Conservation (phyloP, 495 filamentous ascomycete genomes). For the Arthonia radiata region DNA sequence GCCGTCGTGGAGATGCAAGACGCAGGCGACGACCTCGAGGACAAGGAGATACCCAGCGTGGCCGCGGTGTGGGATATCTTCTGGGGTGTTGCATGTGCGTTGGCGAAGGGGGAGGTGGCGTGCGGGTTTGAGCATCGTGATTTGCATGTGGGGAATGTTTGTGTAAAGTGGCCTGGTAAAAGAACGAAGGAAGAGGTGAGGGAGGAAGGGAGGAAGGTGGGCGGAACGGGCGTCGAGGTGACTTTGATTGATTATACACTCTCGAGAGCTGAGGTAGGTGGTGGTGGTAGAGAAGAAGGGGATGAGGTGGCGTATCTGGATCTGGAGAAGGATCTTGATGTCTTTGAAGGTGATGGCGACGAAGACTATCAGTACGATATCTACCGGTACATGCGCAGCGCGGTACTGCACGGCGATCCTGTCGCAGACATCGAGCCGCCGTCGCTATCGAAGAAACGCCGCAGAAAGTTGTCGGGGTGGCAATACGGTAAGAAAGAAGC, state of each 20-base stretch:
- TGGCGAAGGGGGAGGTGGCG: constrained; percentile 50
- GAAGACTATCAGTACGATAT: constrained; percentile 20
- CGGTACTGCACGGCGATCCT: background rate
- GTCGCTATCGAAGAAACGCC: too few relatives aligned
- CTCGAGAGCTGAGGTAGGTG: too few relatives aligned
- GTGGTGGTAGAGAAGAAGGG: constrained; percentile 2
- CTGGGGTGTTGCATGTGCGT: constrained; percentile 49
- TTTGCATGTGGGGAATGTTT: constrained; percentile 72
- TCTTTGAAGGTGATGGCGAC: constrained; percentile 20
- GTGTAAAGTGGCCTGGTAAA: constrained; percentile 26
- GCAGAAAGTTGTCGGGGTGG: too few relatives aligned
- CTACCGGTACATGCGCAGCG: constrained; percentile 14
- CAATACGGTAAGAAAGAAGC: too few relatives aligned
- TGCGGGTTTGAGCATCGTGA: constrained; percentile 74
- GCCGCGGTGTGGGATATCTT: constrained; percentile 67
- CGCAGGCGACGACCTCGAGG: constrained; percentile 55
- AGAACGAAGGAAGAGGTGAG: constrained; percentile 14
- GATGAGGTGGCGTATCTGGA: constrained; percentile 19
- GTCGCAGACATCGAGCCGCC: too few relatives aligned
- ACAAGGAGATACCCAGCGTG: constrained; percentile 10
- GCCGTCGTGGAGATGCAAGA: constrained; percentile 71
- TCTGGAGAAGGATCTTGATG: constrained; percentile 23
- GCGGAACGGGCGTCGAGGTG: constrained; percentile 42
- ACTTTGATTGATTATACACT: constrained; percentile 84
- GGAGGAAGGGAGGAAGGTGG: constrained; percentile 31